A percentile compares a stretch with the other conserved stretches of the same genome.
phyloP scores from a whole-genome alignment of 139 green algal genomes.

The Volvox africanus region DNA sequence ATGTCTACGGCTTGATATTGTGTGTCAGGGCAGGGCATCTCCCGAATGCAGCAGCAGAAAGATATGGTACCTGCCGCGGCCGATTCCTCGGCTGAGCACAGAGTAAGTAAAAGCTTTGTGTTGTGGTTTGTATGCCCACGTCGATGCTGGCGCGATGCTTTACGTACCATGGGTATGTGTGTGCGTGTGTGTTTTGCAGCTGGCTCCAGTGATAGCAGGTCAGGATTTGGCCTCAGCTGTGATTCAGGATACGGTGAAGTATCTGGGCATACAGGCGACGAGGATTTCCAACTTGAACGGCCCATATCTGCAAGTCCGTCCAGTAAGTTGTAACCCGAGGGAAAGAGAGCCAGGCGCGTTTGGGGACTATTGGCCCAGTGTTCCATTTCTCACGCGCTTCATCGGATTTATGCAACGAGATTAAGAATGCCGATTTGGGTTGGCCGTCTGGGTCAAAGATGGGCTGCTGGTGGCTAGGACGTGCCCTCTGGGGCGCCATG shows the following conservation, averaged over 20 bases:
- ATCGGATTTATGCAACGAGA: no score
- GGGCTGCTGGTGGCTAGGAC: no score
- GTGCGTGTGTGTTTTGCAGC: not conserved
- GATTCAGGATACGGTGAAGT: conserved; percentile 41
- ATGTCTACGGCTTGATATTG: not conserved
- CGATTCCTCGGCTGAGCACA: conserved; percentile 12
- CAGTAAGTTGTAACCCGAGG: not conserved
- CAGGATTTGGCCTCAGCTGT: conserved; percentile 12
- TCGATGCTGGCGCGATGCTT: not conserved
- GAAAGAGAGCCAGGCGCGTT: no score
- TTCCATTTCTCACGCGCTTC: no score
- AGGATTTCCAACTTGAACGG: conserved; percentile 4
- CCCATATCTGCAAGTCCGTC: conserved; percentile 13
- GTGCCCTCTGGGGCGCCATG: no score
- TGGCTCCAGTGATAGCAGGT: conserved; percentile 1
- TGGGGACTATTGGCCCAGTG: no score
- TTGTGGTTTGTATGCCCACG: not conserved
- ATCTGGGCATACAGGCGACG: conserved; percentile 14
- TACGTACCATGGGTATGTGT: no score
- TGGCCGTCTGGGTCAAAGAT: no score
- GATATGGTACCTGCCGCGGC: conserved; percentile 6
- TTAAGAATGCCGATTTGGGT: no score
- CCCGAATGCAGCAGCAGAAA: conserved; percentile 22
- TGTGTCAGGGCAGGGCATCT: not conserved
- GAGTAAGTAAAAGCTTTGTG: not conserved